phyloP scores from a whole-genome alignment of 164 flowering plant species.

The Warburgia ugandensis region DNA sequence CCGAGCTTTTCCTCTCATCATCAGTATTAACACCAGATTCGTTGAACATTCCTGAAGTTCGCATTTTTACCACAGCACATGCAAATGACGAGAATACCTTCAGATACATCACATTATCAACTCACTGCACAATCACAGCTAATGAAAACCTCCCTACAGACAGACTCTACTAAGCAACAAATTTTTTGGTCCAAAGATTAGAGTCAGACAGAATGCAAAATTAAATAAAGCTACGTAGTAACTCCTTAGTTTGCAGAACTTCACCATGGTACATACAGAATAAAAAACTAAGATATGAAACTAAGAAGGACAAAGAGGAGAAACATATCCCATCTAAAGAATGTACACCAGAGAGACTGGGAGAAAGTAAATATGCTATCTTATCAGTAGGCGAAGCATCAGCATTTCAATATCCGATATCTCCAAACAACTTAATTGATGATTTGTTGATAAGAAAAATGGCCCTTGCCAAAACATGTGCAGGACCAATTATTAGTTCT shows the following conservation, averaged over 20 bases:
- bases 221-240: background rate
- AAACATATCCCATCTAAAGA: too few relatives aligned
- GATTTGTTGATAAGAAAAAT: background rate
- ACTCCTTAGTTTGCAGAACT: too few relatives aligned
- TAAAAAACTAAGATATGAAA: too few relatives aligned
- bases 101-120: constrained; percentile 17
- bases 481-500: too few relatives aligned
- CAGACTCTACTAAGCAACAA: background rate
- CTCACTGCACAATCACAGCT: background rate
- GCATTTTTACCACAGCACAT: constrained; percentile 53
- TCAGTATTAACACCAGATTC: constrained; percentile 20
- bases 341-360: too few relatives aligned
- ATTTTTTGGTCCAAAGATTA: background rate
- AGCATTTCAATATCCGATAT: background rate
- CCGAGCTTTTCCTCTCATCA: constrained; percentile 21
- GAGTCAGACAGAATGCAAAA: background rate
- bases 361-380: background rate
- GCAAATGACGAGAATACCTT: constrained; percentile 73
- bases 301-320: too few relatives aligned
- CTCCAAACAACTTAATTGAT: background rate
- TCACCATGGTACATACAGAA: too few relatives aligned
- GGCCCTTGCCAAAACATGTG: background rate
- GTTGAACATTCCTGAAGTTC: constrained; percentile 36
- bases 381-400: background rate
- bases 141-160: background rate